Percentiles rank a stretch among this genome's conserved stretches.
These are phyloP conservation scores for Lonicera japonica DNA, from an alignment of 129 eudicot genomes.

Conservation along the genomic window DNA sequence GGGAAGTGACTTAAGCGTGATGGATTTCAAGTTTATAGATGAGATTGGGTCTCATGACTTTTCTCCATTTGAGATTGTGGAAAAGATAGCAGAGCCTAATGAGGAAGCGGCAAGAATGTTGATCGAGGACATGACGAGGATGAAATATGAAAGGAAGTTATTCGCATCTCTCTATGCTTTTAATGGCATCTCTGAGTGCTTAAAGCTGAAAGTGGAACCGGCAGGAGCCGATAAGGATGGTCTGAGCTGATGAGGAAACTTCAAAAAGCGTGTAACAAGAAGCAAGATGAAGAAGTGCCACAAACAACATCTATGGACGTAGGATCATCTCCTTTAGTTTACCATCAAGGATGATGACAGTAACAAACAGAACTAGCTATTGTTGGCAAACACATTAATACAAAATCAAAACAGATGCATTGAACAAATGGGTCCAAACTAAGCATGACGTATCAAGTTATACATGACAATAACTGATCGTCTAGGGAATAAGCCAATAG, in stretches of 20 bases:
- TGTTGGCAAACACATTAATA: no score
- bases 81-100: slow-evolving; percentile 35
- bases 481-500: no score
- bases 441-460: no score
- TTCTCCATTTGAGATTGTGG: slow-evolving; percentile 58
- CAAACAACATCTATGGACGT: no score
- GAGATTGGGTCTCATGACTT: slow-evolving; percentile 42
- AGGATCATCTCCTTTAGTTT: no score
- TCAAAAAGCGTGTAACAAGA: slow-evolving; percentile 16
- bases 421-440: no score
- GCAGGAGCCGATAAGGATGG: slow-evolving; percentile 18
- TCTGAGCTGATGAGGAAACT: slow-evolving; percentile 35
- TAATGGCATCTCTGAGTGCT: slow-evolving; percentile 66
- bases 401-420: no score
- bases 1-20: slow-evolving; percentile 32
- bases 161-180: slow-evolving; percentile 78
- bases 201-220: slow-evolving; percentile 51
- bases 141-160: slow-evolving; percentile 73
- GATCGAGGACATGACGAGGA: slow-evolving; percentile 64
- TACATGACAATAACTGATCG: no score
- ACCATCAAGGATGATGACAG: no score
- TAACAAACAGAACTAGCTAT: no score
- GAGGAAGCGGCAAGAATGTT: slow-evolving; percentile 48
- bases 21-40: slow-evolving; percentile 63
- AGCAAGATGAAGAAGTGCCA: slow-evolving; percentile 21